Evolutionary conservation across 345 rosid genomes (phyloP), one percentile per base, ranked within the genome.

Genomic region (Euphorbia lathyris): DNA sequence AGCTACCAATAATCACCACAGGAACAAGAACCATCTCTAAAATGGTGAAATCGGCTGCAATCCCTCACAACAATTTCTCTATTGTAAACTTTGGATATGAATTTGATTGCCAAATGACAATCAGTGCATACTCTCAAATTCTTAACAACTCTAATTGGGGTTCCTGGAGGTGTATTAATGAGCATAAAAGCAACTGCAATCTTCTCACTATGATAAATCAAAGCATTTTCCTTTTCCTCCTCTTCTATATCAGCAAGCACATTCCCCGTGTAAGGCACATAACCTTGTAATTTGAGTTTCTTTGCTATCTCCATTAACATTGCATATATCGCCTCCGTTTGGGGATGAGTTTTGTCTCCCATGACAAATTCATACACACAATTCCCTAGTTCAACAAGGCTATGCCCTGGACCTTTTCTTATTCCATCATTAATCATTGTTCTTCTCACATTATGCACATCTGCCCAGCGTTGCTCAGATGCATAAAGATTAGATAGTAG

Each of bases 401-500:
- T 93, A 70, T 77, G 80, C 34, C 97, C 97, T 0, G 92, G 96
- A 12, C 81, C 73, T 81, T 93, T 90, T 74, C 79, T 84, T 34
- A 93, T 88, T 55, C 88, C 89, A 67, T 83, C 84, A 1, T 38
- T 64, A 19, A 77, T 20, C 97, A 93, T 93, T 51, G 80, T 76
- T 69, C 47, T 78, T 65, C 98, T 87, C 73, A 87, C 78, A 58
- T 77, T 78, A n/a, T 87, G 92, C 40, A 79, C 96, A 53, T 89
- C 91, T 0, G 74, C 57, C 98, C 97, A 90, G 40, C 92, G 96
- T 22, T 73, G 86, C 78, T 85, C 91, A 0, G 88, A 79, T 13
- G 98, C 96, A 74, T 90, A 90, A 65, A 93, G 85, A 68, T 93
- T 93, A 9, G 97, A 93, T 32, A 93, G 79, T 9, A 93, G 88